Conservation (phyloP, 1,284 basidiomycete species). For the Leucoagaricus sp. region DNA sequence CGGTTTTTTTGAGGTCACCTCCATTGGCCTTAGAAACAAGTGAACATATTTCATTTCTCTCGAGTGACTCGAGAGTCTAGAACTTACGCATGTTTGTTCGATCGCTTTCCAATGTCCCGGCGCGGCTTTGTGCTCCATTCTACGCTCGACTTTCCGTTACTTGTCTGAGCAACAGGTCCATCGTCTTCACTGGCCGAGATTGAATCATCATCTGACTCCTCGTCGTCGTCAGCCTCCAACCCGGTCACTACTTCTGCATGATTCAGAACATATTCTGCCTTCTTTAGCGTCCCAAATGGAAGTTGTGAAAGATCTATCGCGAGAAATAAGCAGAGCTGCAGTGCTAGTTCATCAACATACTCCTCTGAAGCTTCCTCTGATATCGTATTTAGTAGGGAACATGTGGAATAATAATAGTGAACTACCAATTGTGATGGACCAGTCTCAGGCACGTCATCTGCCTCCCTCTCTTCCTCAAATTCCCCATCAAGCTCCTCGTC, state of each 20-base stretch:
- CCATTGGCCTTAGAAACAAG: slow-evolving; percentile 62
- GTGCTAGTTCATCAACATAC: slow-evolving; percentile 18
- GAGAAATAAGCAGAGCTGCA: not conserved
- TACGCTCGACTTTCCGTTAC: slow-evolving; percentile 30
- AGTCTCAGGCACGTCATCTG: slow-evolving; percentile 26
- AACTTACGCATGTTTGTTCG: slow-evolving; percentile 88
- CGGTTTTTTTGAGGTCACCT: slow-evolving; percentile 85
- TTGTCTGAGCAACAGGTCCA: slow-evolving; percentile 23
- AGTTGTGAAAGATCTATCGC: slow-evolving; percentile 54
- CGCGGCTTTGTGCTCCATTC: slow-evolving; percentile 42
- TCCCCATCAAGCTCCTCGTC: slow-evolving; percentile 35
- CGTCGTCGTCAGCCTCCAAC: slow-evolving; percentile 30
- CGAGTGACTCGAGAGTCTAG: not conserved
- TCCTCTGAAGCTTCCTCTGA: slow-evolving; percentile 40
- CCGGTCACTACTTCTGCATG: slow-evolving; percentile 39
- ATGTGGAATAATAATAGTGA: slow-evolving; percentile 14
- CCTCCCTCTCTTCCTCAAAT: slow-evolving; percentile 24
- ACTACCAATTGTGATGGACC: slow-evolving; percentile 35
- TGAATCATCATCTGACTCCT: slow-evolving; percentile 31
- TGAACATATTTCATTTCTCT: not conserved
- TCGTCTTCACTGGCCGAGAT: slow-evolving; percentile 23
- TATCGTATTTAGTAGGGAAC: not conserved
- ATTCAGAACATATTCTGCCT: slow-evolving; percentile 59
- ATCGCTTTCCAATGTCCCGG: slow-evolving; percentile 59
- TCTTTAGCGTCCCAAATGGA: slow-evolving; percentile 66